Evolutionary conservation across 139 green algal species (phyloP).

Genomic region (Micractinium sp.): DNA sequence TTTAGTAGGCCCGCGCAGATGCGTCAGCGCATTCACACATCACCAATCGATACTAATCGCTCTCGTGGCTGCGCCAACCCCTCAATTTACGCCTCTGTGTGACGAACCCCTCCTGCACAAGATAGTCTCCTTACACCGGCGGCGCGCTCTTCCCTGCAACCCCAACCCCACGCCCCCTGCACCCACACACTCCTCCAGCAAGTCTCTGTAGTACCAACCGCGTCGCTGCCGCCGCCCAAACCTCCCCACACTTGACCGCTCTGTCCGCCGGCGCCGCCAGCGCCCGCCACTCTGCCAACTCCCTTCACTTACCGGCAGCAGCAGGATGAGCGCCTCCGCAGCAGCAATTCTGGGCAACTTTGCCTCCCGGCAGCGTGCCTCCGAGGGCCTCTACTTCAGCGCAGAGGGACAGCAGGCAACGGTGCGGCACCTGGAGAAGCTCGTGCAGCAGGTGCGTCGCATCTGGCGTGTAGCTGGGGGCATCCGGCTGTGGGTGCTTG

Average conservation of each 20-base stretch:
- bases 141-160: too few species aligned
- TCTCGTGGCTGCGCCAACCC: too few species aligned
- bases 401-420: constrained; percentile 28
- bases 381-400: constrained; percentile 36
- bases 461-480: too few species aligned
- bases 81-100: too few species aligned
- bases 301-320: not conserved
- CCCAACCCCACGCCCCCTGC: too few species aligned
- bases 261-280: not conserved
- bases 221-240: not conserved
- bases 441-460: constrained; percentile 26
- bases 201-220: not conserved
- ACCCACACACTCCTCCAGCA: too few species aligned
- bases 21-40: too few species aligned
- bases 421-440: constrained; percentile 26
- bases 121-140: too few species aligned
- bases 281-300: not conserved
- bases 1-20: too few species aligned
- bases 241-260: not conserved
- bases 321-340: not conserved
- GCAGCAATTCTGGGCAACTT: constrained; percentile 13
- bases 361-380: constrained; percentile 34
- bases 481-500: not conserved
- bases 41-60: too few species aligned
- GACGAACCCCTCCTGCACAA: too few species aligned